Percentiles rank a stretch among this genome's conserved stretches.
Evolutionary conservation across 257 asterid species (phyloP).

Genomic region (Lycium ferocissimum): DNA sequence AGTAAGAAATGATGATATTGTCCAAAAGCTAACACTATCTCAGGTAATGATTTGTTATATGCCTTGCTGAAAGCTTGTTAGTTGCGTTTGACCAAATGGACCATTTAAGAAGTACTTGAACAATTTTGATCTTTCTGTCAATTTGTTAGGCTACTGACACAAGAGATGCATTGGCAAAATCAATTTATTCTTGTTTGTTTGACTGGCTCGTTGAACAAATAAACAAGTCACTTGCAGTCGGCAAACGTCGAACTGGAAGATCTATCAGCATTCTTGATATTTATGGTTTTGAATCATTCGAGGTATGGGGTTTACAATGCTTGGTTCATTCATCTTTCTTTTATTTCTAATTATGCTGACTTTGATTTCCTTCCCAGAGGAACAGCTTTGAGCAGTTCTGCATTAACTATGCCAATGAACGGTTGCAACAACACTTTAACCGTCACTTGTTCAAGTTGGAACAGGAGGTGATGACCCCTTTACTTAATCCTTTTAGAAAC

Average conservation of each 20-base stretch:
- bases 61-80: constrained; percentile 23
- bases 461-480: constrained; percentile 75
- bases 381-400: constrained; percentile 99
- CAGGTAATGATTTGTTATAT: constrained; percentile 58
- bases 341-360: constrained; percentile 24
- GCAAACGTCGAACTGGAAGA: constrained; percentile 96
- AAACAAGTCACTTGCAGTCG: constrained; percentile 88
- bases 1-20: constrained; percentile 78
- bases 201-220: constrained; percentile 98
- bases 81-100: constrained; percentile 19
- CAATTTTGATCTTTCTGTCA: constrained; percentile 29
- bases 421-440: constrained; percentile 97
- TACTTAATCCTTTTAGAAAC: constrained; percentile 23
- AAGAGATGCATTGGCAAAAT: constrained; percentile 95
- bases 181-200: constrained; percentile 91
- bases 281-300: constrained; percentile 98
- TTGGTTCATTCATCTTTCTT: constrained; percentile 25
- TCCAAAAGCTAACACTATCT: constrained; percentile 79
- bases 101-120: background rate
- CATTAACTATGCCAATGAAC: constrained; percentile 96
- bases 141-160: constrained; percentile 85
- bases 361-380: constrained; percentile 55
- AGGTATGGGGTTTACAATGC: constrained; percentile 53
- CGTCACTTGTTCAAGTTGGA: constrained; percentile 98
- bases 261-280: constrained; percentile 98